Evolutionary conservation across 1,139 yeast species (phyloP).

Genomic region (Geotrichum phurueaensis): DNA sequence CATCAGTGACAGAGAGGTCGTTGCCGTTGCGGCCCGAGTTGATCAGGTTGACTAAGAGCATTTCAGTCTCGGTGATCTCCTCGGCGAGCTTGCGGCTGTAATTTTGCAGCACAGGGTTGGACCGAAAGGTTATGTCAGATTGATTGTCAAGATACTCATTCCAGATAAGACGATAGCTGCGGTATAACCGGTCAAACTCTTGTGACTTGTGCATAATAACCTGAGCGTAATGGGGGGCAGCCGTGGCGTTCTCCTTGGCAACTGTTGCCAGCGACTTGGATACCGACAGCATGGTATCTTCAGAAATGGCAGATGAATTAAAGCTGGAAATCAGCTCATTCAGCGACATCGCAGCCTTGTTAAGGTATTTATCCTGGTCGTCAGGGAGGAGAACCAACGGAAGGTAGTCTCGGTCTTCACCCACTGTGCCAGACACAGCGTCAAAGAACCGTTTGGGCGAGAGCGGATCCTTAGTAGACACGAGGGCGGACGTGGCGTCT

Average conservation of each 20-base stretch:
- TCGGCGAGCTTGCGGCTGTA: conserved; percentile 9
- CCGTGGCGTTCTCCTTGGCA: conserved; percentile 19
- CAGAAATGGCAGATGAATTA: conserved; percentile 28
- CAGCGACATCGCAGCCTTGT: conserved; percentile 26
- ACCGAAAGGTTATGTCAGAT: background rate
- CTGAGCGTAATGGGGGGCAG: conserved; percentile 20
- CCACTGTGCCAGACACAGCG: conserved; percentile 29
- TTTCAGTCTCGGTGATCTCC: conserved; percentile 15
- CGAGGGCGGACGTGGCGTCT: conserved; percentile 9
- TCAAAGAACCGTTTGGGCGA: conserved; percentile 28
- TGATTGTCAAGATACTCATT: conserved; percentile 12
- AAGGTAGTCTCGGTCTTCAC: conserved; percentile 24
- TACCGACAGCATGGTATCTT: conserved; percentile 23
- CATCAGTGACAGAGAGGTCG: background rate
- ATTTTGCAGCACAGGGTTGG: conserved; percentile 12
- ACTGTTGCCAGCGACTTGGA: conserved; percentile 21
- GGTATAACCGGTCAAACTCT: conserved; percentile 18
- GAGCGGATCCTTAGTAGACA: conserved; percentile 26
- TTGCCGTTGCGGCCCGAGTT: conserved; percentile 4
- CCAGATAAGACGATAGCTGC: conserved; percentile 15
- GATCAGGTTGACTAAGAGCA: conserved; percentile 12
- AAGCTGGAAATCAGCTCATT: conserved; percentile 29
- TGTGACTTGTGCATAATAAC: conserved; percentile 23
- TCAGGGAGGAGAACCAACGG: conserved; percentile 30
- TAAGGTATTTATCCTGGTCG: conserved; percentile 24